phyloP scores from a whole-genome alignment of 495 filamentous ascomycete genomes.

The Penicillium verhagenii region DNA sequence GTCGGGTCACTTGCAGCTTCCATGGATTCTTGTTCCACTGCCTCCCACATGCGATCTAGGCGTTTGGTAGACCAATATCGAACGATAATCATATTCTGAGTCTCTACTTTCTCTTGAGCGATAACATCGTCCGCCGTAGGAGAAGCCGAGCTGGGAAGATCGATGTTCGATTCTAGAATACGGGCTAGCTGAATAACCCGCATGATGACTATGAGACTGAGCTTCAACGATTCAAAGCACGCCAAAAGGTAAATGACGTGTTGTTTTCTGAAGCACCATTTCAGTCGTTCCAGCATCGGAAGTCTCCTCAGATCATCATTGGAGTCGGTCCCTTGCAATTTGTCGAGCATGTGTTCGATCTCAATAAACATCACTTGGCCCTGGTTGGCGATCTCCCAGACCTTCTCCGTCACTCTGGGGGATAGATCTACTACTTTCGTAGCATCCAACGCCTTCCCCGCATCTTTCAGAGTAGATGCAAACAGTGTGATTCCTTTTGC shows the following conservation, averaged over 20 bases:
- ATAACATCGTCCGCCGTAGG: constrained; percentile 27
- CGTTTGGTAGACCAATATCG: constrained; percentile 44
- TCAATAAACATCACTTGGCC: constrained; percentile 43
- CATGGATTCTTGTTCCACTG: constrained; percentile 35
- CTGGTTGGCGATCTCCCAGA: constrained; percentile 40
- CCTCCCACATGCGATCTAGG: constrained; percentile 39
- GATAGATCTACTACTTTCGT: constrained; percentile 27
- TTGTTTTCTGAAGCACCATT: constrained; percentile 46
- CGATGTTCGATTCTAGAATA: constrained; percentile 13
- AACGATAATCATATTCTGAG: constrained; percentile 49
- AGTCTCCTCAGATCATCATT: constrained; percentile 28
- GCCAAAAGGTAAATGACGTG: constrained; percentile 46
- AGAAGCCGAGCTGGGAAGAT: neutral
- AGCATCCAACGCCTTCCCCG: constrained; percentile 33
- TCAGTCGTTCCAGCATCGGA: constrained; percentile 38
- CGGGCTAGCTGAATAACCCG: constrained; percentile 41
- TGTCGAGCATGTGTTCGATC: constrained; percentile 45
- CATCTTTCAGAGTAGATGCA: constrained; percentile 42
- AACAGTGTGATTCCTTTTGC: constrained; percentile 47
- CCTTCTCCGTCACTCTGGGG: constrained; percentile 35
- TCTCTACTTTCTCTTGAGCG: constrained; percentile 43
- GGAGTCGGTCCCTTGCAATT: constrained; percentile 35
- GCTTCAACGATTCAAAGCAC: constrained; percentile 45
- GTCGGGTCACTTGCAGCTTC: constrained; percentile 29
- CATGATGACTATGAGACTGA: constrained; percentile 43